Percentiles rank a stretch among this genome's conserved stretches.
Evolutionary conservation across 768 basidiomycete genomes (phyloP).

Genomic region (Lactifluus piperatus): DNA sequence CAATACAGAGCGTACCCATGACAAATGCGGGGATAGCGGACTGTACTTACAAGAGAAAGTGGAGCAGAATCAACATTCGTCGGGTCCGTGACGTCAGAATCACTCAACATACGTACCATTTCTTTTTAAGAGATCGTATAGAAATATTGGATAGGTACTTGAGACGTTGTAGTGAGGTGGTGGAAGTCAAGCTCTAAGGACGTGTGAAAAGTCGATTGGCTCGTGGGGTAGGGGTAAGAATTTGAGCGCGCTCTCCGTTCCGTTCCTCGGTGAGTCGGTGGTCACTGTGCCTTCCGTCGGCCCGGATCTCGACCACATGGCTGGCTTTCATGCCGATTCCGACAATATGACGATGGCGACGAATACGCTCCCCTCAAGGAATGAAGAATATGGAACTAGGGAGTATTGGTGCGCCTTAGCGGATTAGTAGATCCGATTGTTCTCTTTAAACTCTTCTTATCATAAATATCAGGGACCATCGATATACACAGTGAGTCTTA

Average conservation of each 20-base stretch:
- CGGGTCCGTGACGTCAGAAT: too few relatives aligned
- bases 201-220: constrained; percentile 5
- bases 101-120: constrained; percentile 6
- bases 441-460: background rate
- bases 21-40: constrained; percentile 75
- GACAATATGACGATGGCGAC: background rate
- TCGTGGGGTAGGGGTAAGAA: background rate
- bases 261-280: background rate
- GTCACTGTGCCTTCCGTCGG: background rate
- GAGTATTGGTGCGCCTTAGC: constrained; percentile 51
- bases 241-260: background rate
- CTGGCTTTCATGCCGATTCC: too few relatives aligned
- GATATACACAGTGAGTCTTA: constrained; percentile 53
- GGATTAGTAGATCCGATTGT: background rate
- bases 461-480: constrained; percentile 46
- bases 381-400: constrained; percentile 59
- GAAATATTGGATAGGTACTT: too few relatives aligned
- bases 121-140: too few relatives aligned
- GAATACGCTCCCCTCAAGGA: constrained; percentile 43
- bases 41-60: constrained; percentile 28
- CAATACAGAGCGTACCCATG: constrained; percentile 68
- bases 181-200: background rate
- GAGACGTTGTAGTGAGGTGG: background rate
- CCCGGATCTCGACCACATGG: background rate
- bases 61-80: background rate